Evolutionary conservation across 2,329 filamentous ascomycete genomes (phyloP).

Genomic region (Neonectria sp.): DNA sequence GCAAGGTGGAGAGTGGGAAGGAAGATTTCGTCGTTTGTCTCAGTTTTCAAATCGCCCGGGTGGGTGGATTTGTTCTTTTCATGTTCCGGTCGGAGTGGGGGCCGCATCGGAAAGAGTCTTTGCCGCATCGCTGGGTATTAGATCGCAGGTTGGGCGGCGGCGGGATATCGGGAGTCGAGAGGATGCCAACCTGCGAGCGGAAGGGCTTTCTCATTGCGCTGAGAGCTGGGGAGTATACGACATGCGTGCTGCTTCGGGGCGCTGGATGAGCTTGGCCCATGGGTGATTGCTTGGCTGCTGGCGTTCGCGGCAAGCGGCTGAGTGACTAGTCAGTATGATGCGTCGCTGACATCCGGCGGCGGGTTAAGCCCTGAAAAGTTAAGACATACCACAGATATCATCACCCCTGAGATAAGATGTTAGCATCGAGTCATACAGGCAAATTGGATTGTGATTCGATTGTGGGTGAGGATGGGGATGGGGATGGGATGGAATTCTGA

Average conservation of each 20-base stretch:
- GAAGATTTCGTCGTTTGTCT: slow-evolving; percentile 8
- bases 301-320: slow-evolving; percentile 58
- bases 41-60: slow-evolving; percentile 33
- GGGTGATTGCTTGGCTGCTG: slow-evolving; percentile 56
- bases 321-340: slow-evolving; percentile 39
- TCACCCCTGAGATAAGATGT: slow-evolving; percentile 55
- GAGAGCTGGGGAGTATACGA: slow-evolving; percentile 48
- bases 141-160: slow-evolving; percentile 24
- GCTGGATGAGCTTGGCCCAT: slow-evolving; percentile 56
- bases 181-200: slow-evolving; percentile 29
- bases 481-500: slow-evolving; percentile 35
- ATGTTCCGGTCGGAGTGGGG: slow-evolving; percentile 7
- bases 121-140: slow-evolving; percentile 29
- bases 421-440: slow-evolving; percentile 37
- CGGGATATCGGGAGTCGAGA: slow-evolving; percentile 18
- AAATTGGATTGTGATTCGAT: slow-evolving; percentile 20
- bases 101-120: slow-evolving; percentile 7
- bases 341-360: slow-evolving; percentile 27
- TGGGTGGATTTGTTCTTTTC: slow-evolving; percentile 23
- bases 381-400: slow-evolving; percentile 61
- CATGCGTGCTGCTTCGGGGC: slow-evolving; percentile 50
- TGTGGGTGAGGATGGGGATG: slow-evolving; percentile 5
- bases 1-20: background rate
- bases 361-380: slow-evolving; percentile 30
- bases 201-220: slow-evolving; percentile 44